Evolutionary conservation across 352 stramenopile genomes (phyloP), one percentile per base, ranked within the genome.

Genomic region (Globisporangium splendens): DNA sequence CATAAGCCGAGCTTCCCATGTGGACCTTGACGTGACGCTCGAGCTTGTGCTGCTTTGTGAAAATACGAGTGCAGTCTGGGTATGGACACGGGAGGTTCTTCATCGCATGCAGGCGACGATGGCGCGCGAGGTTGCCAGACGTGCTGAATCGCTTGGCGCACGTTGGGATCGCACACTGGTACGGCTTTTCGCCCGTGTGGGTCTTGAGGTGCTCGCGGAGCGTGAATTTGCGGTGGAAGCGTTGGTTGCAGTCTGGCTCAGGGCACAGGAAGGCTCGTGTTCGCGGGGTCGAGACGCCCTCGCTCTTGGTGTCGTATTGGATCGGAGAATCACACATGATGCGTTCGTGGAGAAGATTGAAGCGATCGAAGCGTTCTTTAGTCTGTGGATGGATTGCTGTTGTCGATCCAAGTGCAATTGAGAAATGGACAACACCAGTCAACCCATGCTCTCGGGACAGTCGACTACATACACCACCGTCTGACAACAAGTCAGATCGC

Each of bases 171-270:
- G 79, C 69, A 48, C 81, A 89, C 35, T 72, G 46, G 54, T 89
- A 75, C 3, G 83, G 80, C 57, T 88, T 77, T 62, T 89, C 79
- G 14, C 82, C 82, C 50, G 79, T 89, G 70, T 91, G 82, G 39
- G 79, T 91, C 70, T 89, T 89, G 50, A 87, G 72, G 59, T 91
- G 82, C 49, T 88, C 77, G 49, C 72, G 83, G 54, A 87, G 63
- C 33, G 79, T 88, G 59, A 85, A 89, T 47, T 84, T 85, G 64
- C 79, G 79, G 63, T 85, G 76, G 68, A 89, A 87, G 13, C 74
- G 72, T 11, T 72, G 66, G 15, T 57, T 63, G 51, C 74, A 87
- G 20, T 63, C 69, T 17, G 70, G 69, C 41, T 79, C 70, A 14
- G 67, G 69, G 56, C 77, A 86, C 35, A 56, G 44, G 49, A 84